phyloP scores from a whole-genome alignment of 2,329 filamentous ascomycete species.

The Cordyceps fumosorosea region DNA sequence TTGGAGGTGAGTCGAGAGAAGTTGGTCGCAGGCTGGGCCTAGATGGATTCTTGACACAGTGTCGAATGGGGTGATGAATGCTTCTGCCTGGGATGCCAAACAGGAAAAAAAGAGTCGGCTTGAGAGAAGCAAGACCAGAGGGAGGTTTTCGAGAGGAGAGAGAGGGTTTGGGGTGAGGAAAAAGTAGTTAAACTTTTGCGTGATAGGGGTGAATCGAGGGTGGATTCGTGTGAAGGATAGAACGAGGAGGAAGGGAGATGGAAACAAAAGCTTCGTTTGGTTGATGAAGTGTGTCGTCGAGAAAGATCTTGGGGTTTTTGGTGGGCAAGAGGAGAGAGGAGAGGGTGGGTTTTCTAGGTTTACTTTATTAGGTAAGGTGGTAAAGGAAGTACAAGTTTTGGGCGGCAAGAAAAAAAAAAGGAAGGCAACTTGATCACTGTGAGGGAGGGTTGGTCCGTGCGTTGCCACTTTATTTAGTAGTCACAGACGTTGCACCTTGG shows the following conservation, averaged over 20 bases:
- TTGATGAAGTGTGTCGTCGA: constrained; percentile 6
- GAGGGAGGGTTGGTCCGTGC: constrained; percentile 4
- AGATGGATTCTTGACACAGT: background rate
- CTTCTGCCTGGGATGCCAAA: constrained; percentile 11
- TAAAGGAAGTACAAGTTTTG: background rate
- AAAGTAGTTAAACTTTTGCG: constrained; percentile 9
- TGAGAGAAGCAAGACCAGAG: background rate
- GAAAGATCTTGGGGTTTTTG: background rate
- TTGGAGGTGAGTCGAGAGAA: background rate
- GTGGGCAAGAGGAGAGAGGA: constrained; percentile 2
- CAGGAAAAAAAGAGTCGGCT: constrained; percentile 13
- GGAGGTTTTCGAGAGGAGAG: constrained; percentile 8
- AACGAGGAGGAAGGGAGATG: constrained; percentile 8
- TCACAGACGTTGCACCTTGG: background rate
- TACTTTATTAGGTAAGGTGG: no score
- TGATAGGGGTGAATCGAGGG: constrained; percentile 13
- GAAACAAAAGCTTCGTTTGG: constrained; percentile 3
- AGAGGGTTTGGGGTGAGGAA: constrained; percentile 10
- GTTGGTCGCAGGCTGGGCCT: background rate
- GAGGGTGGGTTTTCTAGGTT: background rate
- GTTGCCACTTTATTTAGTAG: background rate
- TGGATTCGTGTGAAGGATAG: constrained; percentile 5
- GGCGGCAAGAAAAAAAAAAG: constrained; percentile 3
- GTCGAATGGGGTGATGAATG: background rate
- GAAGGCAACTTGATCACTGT: constrained; percentile 1